Base-by-base conservation (phyloP, 2,329 filamentous ascomycete species). In the Orbilia ellipsospora region DNA sequence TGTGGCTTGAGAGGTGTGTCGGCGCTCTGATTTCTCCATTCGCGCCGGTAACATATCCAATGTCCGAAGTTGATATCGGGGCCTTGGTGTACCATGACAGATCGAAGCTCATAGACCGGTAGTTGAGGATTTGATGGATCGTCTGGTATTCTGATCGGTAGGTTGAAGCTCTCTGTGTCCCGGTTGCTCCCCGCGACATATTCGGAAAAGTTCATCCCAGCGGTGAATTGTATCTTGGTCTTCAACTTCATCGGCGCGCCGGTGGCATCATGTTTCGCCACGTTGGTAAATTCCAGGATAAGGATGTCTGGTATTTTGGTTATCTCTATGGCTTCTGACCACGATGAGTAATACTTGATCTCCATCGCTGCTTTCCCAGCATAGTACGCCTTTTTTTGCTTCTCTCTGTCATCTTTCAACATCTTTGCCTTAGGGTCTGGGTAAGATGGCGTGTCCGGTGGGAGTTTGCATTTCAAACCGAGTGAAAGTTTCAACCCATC, bases 41-140 rank as follows among this genome's bases (percentile, higher is more conserved):
- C 70, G 4, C 70, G 70, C 0, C 70, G 57, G 44, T 63, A 67
- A 31, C 56, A 63, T 8, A 45, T 31, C 70, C 70, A 74, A 42
- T 74, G 70, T n/a, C 70, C 70, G 2, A 23, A 26, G 8, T 8
- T 20, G 8, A 63, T 36, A 20, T 18, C 8, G 0, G 3, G 6
- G 1, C 70, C 70, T 2, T 18, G 7, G 44, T 74, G 70, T n/a
- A 74, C 40, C 28, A 74, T 8, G 12, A 74, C 42, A 1, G 63
- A 15, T 7, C 70, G 31, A 16, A 74, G 44, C 18, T 74, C 70
- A 16, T 68, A 74, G 5, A 48, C 7, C 13, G 31, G 52, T 5
- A 52, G 6, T 4, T 10, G 5, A 1, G 67, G 67, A 31, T 72
- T 72, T 18, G 56, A 15, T 50, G 16, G 5, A 12, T 74, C 56